Conservation (phyloP, 2,329 filamentous ascomycete species). For the Raffaelea arxii region DNA sequence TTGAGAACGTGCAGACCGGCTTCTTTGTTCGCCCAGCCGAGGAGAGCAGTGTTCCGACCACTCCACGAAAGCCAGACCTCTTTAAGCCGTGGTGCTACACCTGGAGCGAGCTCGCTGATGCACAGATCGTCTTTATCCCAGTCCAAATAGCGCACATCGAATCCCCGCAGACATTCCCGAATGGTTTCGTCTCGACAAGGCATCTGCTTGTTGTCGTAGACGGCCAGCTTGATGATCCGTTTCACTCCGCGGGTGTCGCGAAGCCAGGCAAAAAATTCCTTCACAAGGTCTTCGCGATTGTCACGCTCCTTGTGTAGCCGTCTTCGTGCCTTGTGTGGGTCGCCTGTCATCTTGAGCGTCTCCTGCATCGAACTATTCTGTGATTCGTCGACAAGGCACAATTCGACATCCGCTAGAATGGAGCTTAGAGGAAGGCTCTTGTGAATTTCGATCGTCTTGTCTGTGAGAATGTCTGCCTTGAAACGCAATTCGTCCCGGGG, state of each 20-base stretch:
- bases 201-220: background rate
- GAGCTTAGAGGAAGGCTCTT: background rate
- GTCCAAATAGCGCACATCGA: background rate
- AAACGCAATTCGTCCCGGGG: background rate
- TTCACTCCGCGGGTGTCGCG: background rate
- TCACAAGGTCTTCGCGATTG: background rate
- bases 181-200: background rate
- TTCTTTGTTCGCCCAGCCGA: constrained; percentile 1
- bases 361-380: background rate
- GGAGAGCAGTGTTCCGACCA: background rate
- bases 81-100: background rate
- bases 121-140: constrained; percentile 1
- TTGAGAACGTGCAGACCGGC: background rate
- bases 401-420: background rate
- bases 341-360: background rate
- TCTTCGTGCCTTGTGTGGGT: background rate
- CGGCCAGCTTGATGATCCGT: background rate
- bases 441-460: background rate
- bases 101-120: background rate
- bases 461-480: background rate
- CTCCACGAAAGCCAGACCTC: constrained; percentile 1
- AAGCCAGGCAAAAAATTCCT: background rate
- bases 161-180: background rate
- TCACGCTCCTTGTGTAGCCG: background rate
- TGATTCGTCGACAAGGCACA: background rate